A percentile compares a stretch with the other conserved stretches of the same genome.
Evolutionary conservation across 1,284 basidiomycete species (phyloP).

Genomic region (Mycena sp.): DNA sequence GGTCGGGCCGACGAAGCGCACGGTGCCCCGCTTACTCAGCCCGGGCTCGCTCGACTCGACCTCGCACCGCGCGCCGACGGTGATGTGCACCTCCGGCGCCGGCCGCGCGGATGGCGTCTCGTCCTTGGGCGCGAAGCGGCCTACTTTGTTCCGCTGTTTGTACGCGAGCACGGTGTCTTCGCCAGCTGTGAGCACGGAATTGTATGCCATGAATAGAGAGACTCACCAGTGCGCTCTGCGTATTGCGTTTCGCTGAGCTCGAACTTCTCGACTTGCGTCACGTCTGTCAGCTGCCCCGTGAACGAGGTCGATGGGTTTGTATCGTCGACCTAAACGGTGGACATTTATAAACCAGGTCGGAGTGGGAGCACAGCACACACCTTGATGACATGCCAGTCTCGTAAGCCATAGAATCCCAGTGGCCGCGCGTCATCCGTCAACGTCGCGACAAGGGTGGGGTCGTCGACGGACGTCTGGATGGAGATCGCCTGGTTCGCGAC

Average conservation of each 20-base stretch:
- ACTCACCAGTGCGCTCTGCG: slow-evolving; percentile 76
- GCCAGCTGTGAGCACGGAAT: background rate
- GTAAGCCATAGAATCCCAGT: slow-evolving; percentile 78
- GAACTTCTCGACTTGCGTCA: slow-evolving; percentile 91
- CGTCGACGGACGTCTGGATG: slow-evolving; percentile 69
- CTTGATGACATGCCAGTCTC: slow-evolving; percentile 78
- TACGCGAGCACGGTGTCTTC: slow-evolving; percentile 91
- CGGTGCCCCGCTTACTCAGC: slow-evolving; percentile 82
- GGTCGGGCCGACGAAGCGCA: slow-evolving; percentile 87
- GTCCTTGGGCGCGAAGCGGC: slow-evolving; percentile 79
- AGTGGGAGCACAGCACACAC: slow-evolving; percentile 50
- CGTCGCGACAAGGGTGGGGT: slow-evolving; percentile 57
- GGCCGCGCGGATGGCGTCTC: slow-evolving; percentile 35
- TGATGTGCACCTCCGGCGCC: slow-evolving; percentile 52
- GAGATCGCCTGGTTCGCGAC: slow-evolving; percentile 74
- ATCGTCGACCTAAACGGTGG: slow-evolving; percentile 74
- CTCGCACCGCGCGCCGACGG: slow-evolving; percentile 83
- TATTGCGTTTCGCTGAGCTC: slow-evolving; percentile 90
- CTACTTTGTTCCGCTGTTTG: slow-evolving; percentile 90
- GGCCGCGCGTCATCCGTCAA: slow-evolving; percentile 74
- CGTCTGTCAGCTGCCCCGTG: slow-evolving; percentile 86
- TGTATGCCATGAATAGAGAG: background rate
- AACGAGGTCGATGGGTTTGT: slow-evolving; percentile 78
- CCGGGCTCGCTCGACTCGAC: slow-evolving; percentile 76
- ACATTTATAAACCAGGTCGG: background rate